These are phyloP conservation scores for Rhizophagus clarus DNA, from an alignment of 192 early-diverging fungal species.

Conservation along the genomic window DNA sequence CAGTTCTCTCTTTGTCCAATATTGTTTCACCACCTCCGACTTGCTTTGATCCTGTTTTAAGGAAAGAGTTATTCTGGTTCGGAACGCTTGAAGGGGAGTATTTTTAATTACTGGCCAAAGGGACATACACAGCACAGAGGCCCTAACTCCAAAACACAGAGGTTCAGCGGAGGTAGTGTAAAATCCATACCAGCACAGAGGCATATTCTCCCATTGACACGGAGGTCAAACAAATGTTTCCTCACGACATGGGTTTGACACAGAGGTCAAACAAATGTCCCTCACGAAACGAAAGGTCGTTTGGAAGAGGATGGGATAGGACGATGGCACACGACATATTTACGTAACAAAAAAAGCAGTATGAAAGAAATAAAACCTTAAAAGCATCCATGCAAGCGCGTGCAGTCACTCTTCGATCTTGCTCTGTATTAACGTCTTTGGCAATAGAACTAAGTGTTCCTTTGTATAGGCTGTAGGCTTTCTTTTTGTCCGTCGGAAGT, in stretches of 20 bases:
- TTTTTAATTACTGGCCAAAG: conserved; percentile 13
- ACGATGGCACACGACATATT: neutral
- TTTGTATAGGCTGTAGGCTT: conserved; percentile 15
- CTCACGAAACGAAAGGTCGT: neutral
- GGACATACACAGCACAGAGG: conserved; percentile 13
- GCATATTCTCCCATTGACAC: conserved; percentile 15
- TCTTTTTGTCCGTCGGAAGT: neutral
- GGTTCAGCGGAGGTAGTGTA: conserved; percentile 9
- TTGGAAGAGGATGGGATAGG: conserved; percentile 11
- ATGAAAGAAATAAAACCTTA: neutral
- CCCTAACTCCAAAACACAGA: conserved; percentile 15
- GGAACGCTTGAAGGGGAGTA: neutral
- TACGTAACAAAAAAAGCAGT: conserved; percentile 3
- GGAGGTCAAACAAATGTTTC: conserved; percentile 4
- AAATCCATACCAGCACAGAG: conserved; percentile 12
- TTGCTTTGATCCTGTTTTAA: conserved; percentile 5
- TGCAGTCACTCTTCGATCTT: neutral
- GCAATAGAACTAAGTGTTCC: conserved; percentile 14
- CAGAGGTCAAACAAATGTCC: no score
- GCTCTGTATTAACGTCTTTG: neutral
- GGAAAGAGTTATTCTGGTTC: neutral
- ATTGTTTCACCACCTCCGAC: conserved; percentile 15
- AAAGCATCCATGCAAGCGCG: conserved; percentile 1
- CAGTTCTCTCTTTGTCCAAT: conserved; percentile 16
- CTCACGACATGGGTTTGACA: neutral